phyloP scores from a whole-genome alignment of 2,329 filamentous ascomycete genomes.

The Cladorrhinum sp. region DNA sequence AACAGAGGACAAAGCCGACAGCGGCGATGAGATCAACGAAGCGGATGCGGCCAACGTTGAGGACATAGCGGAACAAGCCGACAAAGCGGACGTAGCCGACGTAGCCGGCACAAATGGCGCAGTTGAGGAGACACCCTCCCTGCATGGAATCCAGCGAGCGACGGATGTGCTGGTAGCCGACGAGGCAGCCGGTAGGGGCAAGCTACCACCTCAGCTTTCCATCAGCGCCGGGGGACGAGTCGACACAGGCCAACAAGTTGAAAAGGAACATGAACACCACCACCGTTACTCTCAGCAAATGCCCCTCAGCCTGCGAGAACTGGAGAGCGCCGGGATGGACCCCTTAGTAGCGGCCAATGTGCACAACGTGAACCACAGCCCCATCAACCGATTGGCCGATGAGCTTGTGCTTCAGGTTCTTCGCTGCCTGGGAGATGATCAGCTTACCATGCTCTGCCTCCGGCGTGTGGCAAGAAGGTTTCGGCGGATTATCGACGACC shows the following conservation, averaged over 20 bases:
- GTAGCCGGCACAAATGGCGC: neutral
- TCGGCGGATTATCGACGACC: slow-evolving; percentile 16
- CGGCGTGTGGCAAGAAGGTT: slow-evolving; percentile 20
- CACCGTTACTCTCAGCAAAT: slow-evolving; percentile 10
- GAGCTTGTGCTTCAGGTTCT: slow-evolving; percentile 22
- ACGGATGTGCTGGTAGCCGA: slow-evolving; percentile 10
- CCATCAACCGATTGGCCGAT: slow-evolving; percentile 21
- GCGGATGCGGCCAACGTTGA: slow-evolving; percentile 3
- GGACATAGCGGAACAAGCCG: slow-evolving; percentile 4
- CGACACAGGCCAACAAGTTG: slow-evolving; percentile 8
- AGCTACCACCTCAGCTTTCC: slow-evolving; percentile 6
- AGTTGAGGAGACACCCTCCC: slow-evolving; percentile 9
- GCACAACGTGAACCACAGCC: slow-evolving; percentile 21
- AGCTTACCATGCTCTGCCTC: slow-evolving; percentile 20
- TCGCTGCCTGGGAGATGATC: slow-evolving; percentile 13
- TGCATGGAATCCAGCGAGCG: slow-evolving; percentile 8
- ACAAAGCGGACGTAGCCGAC: neutral
- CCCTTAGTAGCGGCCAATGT: slow-evolving; percentile 21
- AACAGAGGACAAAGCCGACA: slow-evolving; percentile 9
- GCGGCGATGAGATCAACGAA: too few species aligned
- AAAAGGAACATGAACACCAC: slow-evolving; percentile 10
- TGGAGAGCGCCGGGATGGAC: slow-evolving; percentile 18
- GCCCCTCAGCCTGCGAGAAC: slow-evolving; percentile 9
- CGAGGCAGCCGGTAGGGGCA: slow-evolving; percentile 7
- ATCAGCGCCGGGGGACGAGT: slow-evolving; percentile 5